Percentiles rank a stretch among this genome's conserved stretches.
These are phyloP conservation scores for Trichophyton verrucosum DNA, from an alignment of 2,329 filamentous ascomycete genomes.

Conservation along the genomic window DNA sequence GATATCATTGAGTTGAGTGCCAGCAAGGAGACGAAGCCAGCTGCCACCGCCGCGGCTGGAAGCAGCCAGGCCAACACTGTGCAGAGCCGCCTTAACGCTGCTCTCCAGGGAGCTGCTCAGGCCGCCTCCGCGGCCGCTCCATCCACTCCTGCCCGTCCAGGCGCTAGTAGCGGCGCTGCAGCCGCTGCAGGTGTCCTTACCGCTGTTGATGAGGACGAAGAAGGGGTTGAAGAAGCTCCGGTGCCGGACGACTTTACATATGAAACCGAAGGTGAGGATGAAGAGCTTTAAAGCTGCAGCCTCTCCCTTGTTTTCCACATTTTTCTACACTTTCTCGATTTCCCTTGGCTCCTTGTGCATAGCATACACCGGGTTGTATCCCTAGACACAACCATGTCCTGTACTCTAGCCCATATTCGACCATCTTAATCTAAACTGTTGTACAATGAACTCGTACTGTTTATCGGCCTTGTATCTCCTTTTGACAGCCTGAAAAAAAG, in stretches of 20 bases:
- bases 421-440: neutral
- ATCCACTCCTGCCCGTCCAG: slow-evolving; percentile 17
- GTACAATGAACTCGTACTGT: neutral
- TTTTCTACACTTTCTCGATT: neutral
- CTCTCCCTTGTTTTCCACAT: neutral
- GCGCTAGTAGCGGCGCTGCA: slow-evolving; percentile 43
- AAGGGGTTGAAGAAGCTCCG: slow-evolving; percentile 37
- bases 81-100: slow-evolving; percentile 33
- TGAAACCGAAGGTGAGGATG: slow-evolving; percentile 31
- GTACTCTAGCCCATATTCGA: neutral
- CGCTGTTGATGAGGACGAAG: slow-evolving; percentile 62
- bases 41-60: slow-evolving; percentile 13
- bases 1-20: slow-evolving; percentile 80
- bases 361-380: neutral
- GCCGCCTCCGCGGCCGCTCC: slow-evolving; percentile 8
- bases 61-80: slow-evolving; percentile 29
- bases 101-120: slow-evolving; percentile 20
- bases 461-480: too few relatives aligned
- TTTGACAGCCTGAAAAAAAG: too few relatives aligned
- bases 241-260: slow-evolving; percentile 37
- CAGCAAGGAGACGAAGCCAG: slow-evolving; percentile 50
- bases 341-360: neutral
- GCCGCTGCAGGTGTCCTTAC: slow-evolving; percentile 71
- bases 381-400: neutral
- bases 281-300: neutral